Base-by-base conservation (phyloP, 1,284 basidiomycete species). In the Bjerkandera adusta region DNA sequence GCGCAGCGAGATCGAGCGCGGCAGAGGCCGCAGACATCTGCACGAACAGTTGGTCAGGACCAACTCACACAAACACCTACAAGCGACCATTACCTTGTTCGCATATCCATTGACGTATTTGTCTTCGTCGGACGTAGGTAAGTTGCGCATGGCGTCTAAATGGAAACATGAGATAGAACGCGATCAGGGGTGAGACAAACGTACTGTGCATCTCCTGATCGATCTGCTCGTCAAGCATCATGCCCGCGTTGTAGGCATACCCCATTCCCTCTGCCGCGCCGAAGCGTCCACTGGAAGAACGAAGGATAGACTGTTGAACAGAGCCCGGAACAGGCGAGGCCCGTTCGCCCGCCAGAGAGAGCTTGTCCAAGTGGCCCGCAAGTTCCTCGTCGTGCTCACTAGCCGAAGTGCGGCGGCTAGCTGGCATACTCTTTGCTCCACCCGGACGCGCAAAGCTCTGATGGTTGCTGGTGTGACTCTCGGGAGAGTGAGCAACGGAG, bases 41-140 rank as follows among this genome's bases (percentile, higher is more conserved):
- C 18, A 34, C 27, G 5, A 2, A 5, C 49, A 27, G 47, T 48
- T 49, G 5, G 7, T 48, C 7, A 18, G 33, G 22, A 13, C 20
- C 20, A 32, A n/a, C 35, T n/a, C 35, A 12, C 20, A 22, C 37
- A 4, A 16, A n/a, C 16, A 48, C 33, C 12, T 40, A 22, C 22
- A 27, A 12, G 34, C 8, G 24, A n/a, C n/a, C 67, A 72, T 50
- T 61, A 89, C 90, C 77, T 89, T 89, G 63, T 72, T 79, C 15
- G 75, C 65, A 58, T 81, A 85, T 27, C 75, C 67, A 50, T 68
- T 68, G 51, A 72, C 64, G 62, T 72, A 96, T 68, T 92, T 93
- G 71, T 94, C 92, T 60, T 96, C 90, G 61, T 95, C 93, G 38
- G 91, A 92, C 34, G 90, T 92, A 22, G 91, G 91, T 41, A 97